A percentile compares a stretch with the other conserved stretches of the same genome.
Conservation (phyloP, 495 filamentous ascomycete species). For the Penicillium macrosclerotiorum region DNA sequence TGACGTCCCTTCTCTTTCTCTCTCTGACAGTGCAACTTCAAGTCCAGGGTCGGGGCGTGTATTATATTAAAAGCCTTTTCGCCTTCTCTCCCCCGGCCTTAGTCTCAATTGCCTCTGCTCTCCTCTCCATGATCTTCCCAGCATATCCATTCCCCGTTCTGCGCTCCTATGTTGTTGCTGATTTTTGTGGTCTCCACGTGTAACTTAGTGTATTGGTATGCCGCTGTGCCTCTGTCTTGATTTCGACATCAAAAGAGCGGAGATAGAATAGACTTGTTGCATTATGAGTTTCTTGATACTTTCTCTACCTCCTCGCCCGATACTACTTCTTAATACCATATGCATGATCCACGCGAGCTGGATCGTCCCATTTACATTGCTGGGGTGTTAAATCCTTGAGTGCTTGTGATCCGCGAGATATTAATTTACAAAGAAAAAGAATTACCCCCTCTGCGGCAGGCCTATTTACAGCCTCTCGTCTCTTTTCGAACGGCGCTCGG, state of each 20-base stretch:
- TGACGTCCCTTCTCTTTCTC: constrained; percentile 10
- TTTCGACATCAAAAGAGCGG: constrained; percentile 12
- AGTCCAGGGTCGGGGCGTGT: constrained; percentile 25
- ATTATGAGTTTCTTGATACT: constrained; percentile 18
- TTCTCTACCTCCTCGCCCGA: background rate
- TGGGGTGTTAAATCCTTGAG: too few relatives aligned
- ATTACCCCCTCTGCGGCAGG: too few relatives aligned
- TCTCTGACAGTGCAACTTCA: constrained; percentile 12
- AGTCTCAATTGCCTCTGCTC: constrained; percentile 9
- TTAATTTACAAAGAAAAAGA: too few relatives aligned
- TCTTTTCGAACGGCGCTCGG: too few relatives aligned
- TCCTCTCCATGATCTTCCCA: constrained; percentile 23
- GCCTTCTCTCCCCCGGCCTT: constrained; percentile 17
- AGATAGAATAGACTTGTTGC: constrained; percentile 25
- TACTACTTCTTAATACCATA: constrained; percentile 9
- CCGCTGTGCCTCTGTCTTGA: constrained; percentile 12
- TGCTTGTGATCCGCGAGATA: too few relatives aligned
- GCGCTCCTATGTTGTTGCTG: constrained; percentile 18
- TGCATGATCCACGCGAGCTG: too few relatives aligned
- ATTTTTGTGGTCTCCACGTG: constrained; percentile 18
- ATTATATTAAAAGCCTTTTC: constrained; percentile 24
- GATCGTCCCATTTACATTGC: too few relatives aligned
- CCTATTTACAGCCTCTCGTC: too few relatives aligned
- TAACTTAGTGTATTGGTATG: constrained; percentile 40
- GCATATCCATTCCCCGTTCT: constrained; percentile 30